Conservation (phyloP, 108 stramenopile species). For the Hondaea fermentalgiana region DNA sequence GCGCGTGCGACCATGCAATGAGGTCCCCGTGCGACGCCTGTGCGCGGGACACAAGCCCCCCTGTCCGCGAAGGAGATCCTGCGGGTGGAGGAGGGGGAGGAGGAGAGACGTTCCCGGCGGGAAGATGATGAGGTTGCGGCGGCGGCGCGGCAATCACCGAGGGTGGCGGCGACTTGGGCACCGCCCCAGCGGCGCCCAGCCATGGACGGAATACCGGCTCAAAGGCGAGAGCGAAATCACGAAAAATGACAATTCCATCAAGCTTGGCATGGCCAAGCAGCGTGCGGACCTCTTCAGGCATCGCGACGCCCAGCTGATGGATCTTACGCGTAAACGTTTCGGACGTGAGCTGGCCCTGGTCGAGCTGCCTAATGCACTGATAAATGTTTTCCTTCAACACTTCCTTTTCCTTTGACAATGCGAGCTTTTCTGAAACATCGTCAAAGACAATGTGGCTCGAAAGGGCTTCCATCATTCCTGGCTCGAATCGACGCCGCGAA, state of each 20-base stretch:
- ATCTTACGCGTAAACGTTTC: background rate
- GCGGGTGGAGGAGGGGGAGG: too few species aligned
- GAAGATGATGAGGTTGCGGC: background rate
- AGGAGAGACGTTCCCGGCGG: background rate
- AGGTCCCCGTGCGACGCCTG: background rate
- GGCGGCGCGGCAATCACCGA: background rate
- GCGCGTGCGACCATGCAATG: background rate
- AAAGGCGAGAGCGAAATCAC: background rate
- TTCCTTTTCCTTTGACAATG: background rate
- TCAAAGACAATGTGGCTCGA: background rate
- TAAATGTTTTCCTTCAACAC: background rate
- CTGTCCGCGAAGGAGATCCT: too few species aligned
- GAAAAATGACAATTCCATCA: background rate
- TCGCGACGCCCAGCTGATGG: background rate
- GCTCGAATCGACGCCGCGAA: background rate
- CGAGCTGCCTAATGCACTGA: background rate
- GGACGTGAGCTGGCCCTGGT: background rate
- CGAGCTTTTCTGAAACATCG: background rate
- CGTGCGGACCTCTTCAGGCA: background rate
- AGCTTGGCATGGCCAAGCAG: background rate
- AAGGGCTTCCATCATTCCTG: background rate
- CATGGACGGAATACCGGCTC: background rate
- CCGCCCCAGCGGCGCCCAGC: background rate
- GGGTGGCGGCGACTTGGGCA: background rate
- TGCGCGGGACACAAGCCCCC: background rate